Evolutionary conservation across 2,329 filamentous ascomycete genomes (phyloP), one percentile per base, ranked within the genome.

Genomic region (Dryadomyces quercivorus): DNA sequence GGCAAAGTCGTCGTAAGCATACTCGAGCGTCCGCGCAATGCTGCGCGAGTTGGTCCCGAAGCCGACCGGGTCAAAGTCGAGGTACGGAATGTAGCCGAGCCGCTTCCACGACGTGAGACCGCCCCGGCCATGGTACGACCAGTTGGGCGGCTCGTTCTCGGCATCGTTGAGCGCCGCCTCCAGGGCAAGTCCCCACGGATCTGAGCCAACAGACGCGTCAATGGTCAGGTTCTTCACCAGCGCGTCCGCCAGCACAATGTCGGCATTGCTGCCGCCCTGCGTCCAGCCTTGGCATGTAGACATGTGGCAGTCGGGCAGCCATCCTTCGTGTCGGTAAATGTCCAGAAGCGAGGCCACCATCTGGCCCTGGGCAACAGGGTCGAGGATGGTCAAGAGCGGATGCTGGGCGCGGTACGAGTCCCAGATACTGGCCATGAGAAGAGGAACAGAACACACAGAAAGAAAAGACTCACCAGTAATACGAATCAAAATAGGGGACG

Each of bases 1-100:
- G 61, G 81, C 84, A 60, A 84, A 91, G 68, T 91, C 87, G 58
- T 91, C 77, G 66, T 91, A 91, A 0, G 85, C 82, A 64, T 91
- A 91, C 64, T 91, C 86, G 5, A 90, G 80, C 0, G 86, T 89
- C 5, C 87, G 76, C 2, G 82, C 87, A 26, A 91, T 77, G 57
- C 78, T 85, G 20, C 87, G 79, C 0, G 84, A 86, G 60, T 81
- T 77, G 0, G 82, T 77, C 0, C 86, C 86, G 9, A 76, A 75
- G 7, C 83, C 82, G 31, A 76, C 70, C 0, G 74, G 72, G 63
- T 89, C 85, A 38, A 74, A 75, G 63, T 90, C 83, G 54, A 86
- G 75, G 1, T 74, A 76, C 0, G 87, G 86, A 20, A 91, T 87
- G 63, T 87, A 92, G 12, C 81, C 78, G 0, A 86, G 71, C 0